Evolutionary conservation across 2,329 filamentous ascomycete genomes (phyloP).

Genomic region (Sporothrix globosa): DNA sequence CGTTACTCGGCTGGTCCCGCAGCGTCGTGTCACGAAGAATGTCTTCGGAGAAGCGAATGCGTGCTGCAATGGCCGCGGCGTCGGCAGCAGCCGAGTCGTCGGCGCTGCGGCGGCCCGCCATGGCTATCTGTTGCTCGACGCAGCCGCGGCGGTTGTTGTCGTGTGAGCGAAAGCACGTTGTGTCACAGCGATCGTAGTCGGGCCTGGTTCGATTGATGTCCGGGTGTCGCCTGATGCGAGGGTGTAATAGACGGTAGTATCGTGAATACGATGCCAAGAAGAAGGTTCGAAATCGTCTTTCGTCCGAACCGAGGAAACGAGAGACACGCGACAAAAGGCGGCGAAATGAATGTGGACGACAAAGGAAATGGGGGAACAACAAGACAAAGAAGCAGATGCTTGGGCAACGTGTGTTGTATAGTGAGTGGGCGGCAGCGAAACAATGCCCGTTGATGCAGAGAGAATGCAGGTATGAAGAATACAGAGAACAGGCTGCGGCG

Average conservation of each 20-base stretch:
- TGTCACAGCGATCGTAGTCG: neutral
- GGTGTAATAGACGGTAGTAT: neutral
- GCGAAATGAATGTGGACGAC: conserved; percentile 12
- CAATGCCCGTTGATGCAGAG: neutral
- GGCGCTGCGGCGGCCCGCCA: conserved; percentile 33
- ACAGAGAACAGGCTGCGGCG: neutral
- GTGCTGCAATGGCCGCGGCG: conserved; percentile 26
- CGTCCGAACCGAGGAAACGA: neutral
- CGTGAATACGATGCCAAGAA: neutral
- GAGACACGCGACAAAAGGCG: conserved; percentile 2
- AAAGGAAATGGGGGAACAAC: neutral
- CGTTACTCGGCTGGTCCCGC: neutral
- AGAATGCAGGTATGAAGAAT: conserved; percentile 20
- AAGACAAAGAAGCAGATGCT: neutral
- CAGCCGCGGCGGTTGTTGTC: neutral
- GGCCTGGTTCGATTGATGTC: neutral
- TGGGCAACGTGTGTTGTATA: neutral
- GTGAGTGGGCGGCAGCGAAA: neutral
- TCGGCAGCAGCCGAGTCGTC: conserved; percentile 27
- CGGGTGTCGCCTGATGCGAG: neutral
- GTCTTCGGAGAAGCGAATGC: conserved; percentile 40
- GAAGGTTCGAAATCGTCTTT: neutral
- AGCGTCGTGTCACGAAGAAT: conserved; percentile 33
- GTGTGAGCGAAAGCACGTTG: neutral
- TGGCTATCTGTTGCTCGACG: conserved; percentile 20